Evolutionary conservation across 257 asterid species (phyloP), one percentile per base, ranked within the genome.

Genomic region (Apocynum venetum): DNA sequence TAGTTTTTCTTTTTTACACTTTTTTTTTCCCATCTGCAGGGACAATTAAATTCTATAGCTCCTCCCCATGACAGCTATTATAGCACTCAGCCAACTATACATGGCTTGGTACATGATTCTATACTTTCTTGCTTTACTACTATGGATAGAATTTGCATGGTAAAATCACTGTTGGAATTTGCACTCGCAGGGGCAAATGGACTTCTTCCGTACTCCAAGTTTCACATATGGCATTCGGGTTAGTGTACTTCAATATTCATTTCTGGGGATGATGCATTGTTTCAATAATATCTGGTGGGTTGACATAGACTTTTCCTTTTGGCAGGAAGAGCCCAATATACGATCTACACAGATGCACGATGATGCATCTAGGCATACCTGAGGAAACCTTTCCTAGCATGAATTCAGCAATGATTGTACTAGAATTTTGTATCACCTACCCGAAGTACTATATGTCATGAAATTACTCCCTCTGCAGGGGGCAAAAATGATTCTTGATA

Each of bases 11-110:
- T 56, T 20, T 19, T 15, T n/a, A 0, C 31, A 1, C 57, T 44
- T 75, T 74, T 48, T 49, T 79, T 15, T 77, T 79, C 76, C 77
- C 76, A 77, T 72, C 76, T 81, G 76, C 84, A 94, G 98, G 98
- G 97, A 85, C 98, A 92, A 82, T 87, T 92, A 82, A 94, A 88
- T 78, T 86, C 98, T 66, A 91, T 89, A 66, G 98, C 97, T 76
- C 97, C 97, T 59, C 75, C 92, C 73, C 98, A 89, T 57, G 97
- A 92, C 73, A 86, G 91, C 83, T 94, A 88, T 83, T 91, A 92
- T 79, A 84, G 92, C 80, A 61, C 93, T 79, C 97, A 89, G 76
- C 94, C 95, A 61, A 76, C 95, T 77, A 83, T 92, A 79, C 97
- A 91, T 61, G 97, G 89, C 81, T 82, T 94, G 98, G 98, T 94